Conservation (phyloP, 2,329 filamentous ascomycete genomes). For the Aspergillus sp. region DNA sequence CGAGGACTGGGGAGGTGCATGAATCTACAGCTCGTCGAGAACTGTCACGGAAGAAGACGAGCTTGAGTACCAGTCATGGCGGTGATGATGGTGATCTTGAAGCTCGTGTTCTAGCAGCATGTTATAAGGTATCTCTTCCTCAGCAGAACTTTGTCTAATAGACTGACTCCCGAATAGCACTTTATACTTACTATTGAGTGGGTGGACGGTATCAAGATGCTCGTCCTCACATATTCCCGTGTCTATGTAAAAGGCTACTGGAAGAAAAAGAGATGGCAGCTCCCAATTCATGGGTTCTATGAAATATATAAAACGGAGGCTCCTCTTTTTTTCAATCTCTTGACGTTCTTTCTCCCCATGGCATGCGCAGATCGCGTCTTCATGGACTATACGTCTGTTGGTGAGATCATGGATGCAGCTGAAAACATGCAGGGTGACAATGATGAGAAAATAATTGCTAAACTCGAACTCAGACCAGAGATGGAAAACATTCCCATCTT, state of each 20-base stretch:
- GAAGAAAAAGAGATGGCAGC: slow-evolving; percentile 17
- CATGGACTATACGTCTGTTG: slow-evolving; percentile 13
- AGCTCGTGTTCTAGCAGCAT: slow-evolving; percentile 17
- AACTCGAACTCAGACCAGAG: slow-evolving; percentile 14
- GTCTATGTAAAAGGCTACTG: slow-evolving; percentile 20
- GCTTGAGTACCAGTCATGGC: neutral
- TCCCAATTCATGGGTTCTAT: slow-evolving; percentile 20
- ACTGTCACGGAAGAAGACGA: neutral
- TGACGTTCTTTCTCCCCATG: slow-evolving; percentile 17
- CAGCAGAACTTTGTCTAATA: neutral
- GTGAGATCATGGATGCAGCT: slow-evolving; percentile 15
- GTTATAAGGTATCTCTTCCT: slow-evolving; percentile 18
- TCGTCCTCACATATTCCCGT: slow-evolving; percentile 20
- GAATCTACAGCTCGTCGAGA: slow-evolving; percentile 15
- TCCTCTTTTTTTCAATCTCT: slow-evolving; percentile 19
- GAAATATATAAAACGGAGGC: slow-evolving; percentile 18
- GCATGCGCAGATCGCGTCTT: too few relatives aligned
- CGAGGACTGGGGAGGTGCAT: slow-evolving; percentile 19
- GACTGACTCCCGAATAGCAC: slow-evolving; percentile 12
- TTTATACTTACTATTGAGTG: slow-evolving; percentile 23
- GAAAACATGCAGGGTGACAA: slow-evolving; percentile 5
- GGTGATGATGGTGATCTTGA: neutral
- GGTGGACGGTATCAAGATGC: slow-evolving; percentile 20
- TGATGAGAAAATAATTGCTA: slow-evolving; percentile 12
- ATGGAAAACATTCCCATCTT: slow-evolving; percentile 18